Percentiles rank a stretch among this genome's conserved stretches.
phyloP scores from a whole-genome alignment of 148 eudicot species.

The Spergularia marina region DNA sequence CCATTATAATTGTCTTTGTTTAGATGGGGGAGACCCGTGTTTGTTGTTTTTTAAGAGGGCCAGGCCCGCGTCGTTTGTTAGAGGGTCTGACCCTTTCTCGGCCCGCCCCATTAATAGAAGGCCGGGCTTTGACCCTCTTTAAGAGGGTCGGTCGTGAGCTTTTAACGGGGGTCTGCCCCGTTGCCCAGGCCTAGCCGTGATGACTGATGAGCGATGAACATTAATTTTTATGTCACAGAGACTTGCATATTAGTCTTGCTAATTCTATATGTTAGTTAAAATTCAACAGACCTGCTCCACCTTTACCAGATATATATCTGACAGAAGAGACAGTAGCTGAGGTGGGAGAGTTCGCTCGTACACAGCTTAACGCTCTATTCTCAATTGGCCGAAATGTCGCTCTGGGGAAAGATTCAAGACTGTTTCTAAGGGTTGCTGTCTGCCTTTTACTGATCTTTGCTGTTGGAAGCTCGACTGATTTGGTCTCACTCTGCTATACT shows the following conservation, averaged over 20 bases:
- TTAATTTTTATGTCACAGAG: no score
- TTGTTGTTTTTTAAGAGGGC: no score
- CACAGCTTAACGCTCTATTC: constrained; percentile 42
- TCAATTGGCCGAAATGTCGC: constrained; percentile 57
- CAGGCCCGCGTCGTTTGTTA: no score
- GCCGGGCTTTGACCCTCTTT: no score
- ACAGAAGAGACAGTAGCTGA: constrained; percentile 56
- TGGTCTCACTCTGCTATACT: constrained; percentile 56
- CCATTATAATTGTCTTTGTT: no score
- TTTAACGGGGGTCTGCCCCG: no score
- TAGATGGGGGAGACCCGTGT: no score
- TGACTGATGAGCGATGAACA: no score
- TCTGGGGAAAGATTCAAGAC: constrained; percentile 60
- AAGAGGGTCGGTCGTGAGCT: no score
- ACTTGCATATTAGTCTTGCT: constrained; percentile 7
- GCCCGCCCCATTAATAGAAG: no score
- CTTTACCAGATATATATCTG: constrained; percentile 67
- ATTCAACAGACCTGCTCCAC: constrained; percentile 79
- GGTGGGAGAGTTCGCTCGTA: constrained; percentile 40
- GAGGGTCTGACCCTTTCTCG: no score
- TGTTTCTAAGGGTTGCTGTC: constrained; percentile 52
- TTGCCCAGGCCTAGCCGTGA: no score
- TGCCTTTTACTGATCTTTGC: constrained; percentile 46
- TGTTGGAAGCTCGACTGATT: constrained; percentile 64
- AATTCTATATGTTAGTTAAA: constrained; percentile 24